A percentile compares a stretch with the other conserved stretches of the same genome.
Conservation (phyloP, 2,329 filamentous ascomycete species). For the Malbranchea cinnamomea region DNA sequence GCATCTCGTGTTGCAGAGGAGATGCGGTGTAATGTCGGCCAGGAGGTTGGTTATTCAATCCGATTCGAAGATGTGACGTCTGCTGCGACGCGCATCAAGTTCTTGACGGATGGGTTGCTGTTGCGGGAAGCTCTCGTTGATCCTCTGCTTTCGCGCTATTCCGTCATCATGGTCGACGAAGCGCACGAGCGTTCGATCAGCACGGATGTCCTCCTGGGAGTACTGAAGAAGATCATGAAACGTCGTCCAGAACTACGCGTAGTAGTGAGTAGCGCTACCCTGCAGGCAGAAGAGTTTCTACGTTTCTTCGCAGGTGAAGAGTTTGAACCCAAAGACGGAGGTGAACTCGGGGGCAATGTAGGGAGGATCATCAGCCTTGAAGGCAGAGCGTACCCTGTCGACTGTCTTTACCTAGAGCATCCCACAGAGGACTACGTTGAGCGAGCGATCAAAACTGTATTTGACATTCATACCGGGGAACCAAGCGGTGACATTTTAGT, state of each 20-base stretch:
- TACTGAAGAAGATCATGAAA: constrained; percentile 79
- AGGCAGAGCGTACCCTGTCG: constrained; percentile 77
- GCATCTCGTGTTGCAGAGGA: constrained; percentile 82
- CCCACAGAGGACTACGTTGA: constrained; percentile 80
- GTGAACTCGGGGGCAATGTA: constrained; percentile 25
- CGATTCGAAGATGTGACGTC: constrained; percentile 85
- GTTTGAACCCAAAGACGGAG: constrained; percentile 19
- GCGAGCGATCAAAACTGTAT: constrained; percentile 63
- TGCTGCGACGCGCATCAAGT: constrained; percentile 74
- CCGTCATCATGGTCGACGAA: constrained; percentile 94
- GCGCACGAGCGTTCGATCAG: constrained; percentile 88
- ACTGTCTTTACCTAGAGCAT: constrained; percentile 63
- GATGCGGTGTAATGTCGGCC: constrained; percentile 68
- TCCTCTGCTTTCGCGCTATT: constrained; percentile 78
- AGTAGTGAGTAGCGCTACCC: constrained; percentile 81
- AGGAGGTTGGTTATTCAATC: constrained; percentile 87
- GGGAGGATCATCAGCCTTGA: constrained; percentile 69
- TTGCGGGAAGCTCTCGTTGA: constrained; percentile 87
- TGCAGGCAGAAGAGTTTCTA: constrained; percentile 77
- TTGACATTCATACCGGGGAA: constrained; percentile 76
- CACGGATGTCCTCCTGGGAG: constrained; percentile 76
- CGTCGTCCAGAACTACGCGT: constrained; percentile 69
- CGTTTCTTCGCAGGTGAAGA: constrained; percentile 52
- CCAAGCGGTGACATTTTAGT: constrained; percentile 73
- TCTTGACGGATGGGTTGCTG: constrained; percentile 83